Percentiles rank a stretch among this genome's conserved stretches.
Conservation (phyloP, 2,329 filamentous ascomycete genomes). For the Exutisphaerella laricina region DNA sequence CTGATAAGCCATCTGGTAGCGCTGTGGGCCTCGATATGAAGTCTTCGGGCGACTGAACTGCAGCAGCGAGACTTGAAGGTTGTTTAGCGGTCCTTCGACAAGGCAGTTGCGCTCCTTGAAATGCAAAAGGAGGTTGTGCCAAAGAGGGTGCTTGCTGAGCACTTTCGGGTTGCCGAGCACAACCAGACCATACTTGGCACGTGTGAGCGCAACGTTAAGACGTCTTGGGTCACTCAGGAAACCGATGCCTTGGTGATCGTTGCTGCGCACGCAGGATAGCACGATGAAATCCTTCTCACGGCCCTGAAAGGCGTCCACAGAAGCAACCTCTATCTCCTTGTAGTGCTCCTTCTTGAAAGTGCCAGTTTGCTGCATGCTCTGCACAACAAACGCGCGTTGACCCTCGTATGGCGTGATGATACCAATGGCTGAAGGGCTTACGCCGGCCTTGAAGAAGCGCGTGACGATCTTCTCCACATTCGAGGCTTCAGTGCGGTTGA, state of each 20-base stretch:
- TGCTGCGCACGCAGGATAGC: conserved; percentile 93
- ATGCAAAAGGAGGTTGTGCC: conserved; percentile 90
- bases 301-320: conserved; percentile 96
- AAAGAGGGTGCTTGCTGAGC: conserved; percentile 92
- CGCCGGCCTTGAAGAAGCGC: conserved; percentile 96
- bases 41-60: conserved; percentile 95
- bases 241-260: conserved; percentile 97
- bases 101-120: conserved; percentile 97
- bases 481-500: conserved; percentile 93
- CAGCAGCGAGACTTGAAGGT: conserved; percentile 89
- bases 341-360: conserved; percentile 98
- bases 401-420: conserved; percentile 99
- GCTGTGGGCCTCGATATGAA: conserved; percentile 81
- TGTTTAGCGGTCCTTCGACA: conserved; percentile 89
- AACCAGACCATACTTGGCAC: conserved; percentile 93
- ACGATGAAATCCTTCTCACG: conserved; percentile 99
- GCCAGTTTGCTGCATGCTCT: conserved; percentile 97
- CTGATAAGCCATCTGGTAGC: conserved; percentile 75
- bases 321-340: conserved; percentile 97
- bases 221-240: conserved; percentile 97
- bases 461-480: conserved; percentile 99
- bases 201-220: conserved; percentile 93
- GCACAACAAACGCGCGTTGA: conserved; percentile 95
- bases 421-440: conserved; percentile 88
- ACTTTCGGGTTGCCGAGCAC: conserved; percentile 98